Percentiles rank a stretch among this genome's conserved stretches.
phyloP scores from a whole-genome alignment of 495 filamentous ascomycete species.

The Talaromyces borbonicus region DNA sequence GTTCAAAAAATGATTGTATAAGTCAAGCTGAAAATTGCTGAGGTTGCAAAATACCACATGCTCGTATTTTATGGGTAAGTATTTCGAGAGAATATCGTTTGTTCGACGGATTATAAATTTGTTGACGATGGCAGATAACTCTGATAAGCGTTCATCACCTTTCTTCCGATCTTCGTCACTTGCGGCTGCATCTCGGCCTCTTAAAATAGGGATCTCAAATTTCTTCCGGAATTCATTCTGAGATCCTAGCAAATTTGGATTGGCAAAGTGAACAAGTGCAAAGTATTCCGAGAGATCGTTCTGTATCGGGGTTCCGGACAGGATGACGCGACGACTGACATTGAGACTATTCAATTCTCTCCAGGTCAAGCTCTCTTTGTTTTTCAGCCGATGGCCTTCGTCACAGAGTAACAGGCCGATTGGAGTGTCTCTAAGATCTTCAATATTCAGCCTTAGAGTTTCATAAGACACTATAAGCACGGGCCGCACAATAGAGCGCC shows the following conservation, averaged over 20 bases:
- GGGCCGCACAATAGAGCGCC: conserved; percentile 81
- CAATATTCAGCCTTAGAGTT: conserved; percentile 81
- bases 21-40: conserved; percentile 78
- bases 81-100: conserved; percentile 97
- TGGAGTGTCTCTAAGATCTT: conserved; percentile 73
- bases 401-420: conserved; percentile 97
- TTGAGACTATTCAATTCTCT: conserved; percentile 81
- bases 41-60: conserved; percentile 99
- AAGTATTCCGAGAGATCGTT: conserved; percentile 98
- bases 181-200: conserved; percentile 84
- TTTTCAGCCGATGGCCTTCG: conserved; percentile 97
- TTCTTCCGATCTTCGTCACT: conserved; percentile 72
- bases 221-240: conserved; percentile 89
- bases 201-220: conserved; percentile 87
- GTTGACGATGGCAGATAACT: conserved; percentile 80
- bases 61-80: conserved; percentile 97
- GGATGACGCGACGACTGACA: conserved; percentile 83
- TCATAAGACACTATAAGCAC: conserved; percentile 99
- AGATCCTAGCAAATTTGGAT: conserved; percentile 83
- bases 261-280: conserved; percentile 90
- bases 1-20: conserved; percentile 95
- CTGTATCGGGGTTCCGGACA: conserved; percentile 95
- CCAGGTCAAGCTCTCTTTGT: conserved; percentile 92
- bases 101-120: conserved; percentile 98
- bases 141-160: conserved; percentile 73